These are phyloP conservation scores for Buddleja alternifolia DNA, from an alignment of 257 asterid species.

Conservation along the genomic window DNA sequence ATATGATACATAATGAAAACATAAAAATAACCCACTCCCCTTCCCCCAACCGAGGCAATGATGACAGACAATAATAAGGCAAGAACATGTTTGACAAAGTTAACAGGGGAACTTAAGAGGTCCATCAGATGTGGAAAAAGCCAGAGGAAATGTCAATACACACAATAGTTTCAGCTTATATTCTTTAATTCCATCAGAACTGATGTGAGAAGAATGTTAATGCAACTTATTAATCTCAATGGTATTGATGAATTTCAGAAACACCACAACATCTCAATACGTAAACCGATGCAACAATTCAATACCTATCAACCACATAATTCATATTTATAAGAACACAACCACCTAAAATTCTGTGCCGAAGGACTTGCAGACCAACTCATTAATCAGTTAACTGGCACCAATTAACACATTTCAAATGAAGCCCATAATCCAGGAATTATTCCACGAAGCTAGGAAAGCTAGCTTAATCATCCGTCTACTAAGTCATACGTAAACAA, in stretches of 20 bases:
- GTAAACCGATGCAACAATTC: background rate
- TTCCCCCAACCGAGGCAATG: background rate
- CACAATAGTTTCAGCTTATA: too few relatives aligned
- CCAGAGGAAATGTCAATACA: background rate
- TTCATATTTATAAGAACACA: background rate
- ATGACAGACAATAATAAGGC: background rate
- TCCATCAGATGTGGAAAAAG: conserved; percentile 3
- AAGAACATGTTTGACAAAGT: background rate
- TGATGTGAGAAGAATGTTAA: background rate
- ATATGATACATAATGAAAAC: background rate
- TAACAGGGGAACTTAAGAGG: background rate
- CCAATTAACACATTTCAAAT: conserved; percentile 10
- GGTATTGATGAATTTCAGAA: background rate
- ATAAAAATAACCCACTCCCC: background rate
- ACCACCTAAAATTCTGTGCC: background rate
- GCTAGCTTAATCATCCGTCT: background rate
- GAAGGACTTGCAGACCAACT: background rate
- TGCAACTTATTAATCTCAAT: background rate
- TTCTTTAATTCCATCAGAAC: background rate
- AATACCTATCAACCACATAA: background rate
- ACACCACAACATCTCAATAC: background rate
- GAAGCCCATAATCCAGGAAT: conserved; percentile 7
- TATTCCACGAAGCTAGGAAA: conserved; percentile 5
- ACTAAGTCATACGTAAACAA: background rate
- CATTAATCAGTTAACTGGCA: conserved; percentile 3